Evolutionary conservation across 2,329 filamentous ascomycete genomes (phyloP).

Genomic region (Gaeumannomyces tritici): DNA sequence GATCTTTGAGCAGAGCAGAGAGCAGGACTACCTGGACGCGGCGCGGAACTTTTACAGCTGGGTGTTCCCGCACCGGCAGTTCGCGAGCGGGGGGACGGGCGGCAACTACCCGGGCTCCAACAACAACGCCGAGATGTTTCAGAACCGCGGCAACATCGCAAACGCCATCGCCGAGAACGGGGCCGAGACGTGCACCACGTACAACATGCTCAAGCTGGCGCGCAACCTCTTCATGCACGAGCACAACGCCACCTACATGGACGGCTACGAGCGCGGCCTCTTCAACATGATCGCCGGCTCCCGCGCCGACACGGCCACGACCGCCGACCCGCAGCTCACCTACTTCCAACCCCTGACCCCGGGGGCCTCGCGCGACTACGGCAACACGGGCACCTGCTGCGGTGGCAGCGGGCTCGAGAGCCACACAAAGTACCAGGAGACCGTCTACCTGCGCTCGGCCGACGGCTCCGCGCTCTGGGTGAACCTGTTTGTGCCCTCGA

Average conservation of each 20-base stretch:
- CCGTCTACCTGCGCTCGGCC: conserved; percentile 21
- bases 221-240: conserved; percentile 21
- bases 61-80: conserved; percentile 20
- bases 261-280: conserved; percentile 21
- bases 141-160: conserved; percentile 22
- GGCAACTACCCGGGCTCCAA: conserved; percentile 20
- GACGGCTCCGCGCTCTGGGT: conserved; percentile 20
- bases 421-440: conserved; percentile 24
- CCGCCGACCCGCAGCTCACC: conserved; percentile 14
- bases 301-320: conserved; percentile 15
- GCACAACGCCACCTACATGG: conserved; percentile 22
- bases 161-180: conserved; percentile 17
- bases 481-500: conserved; percentile 21
- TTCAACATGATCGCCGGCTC: conserved; percentile 23
- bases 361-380: conserved; percentile 16
- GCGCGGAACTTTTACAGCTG: conserved; percentile 23
- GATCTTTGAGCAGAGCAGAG: conserved; percentile 18
- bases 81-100: conserved; percentile 19
- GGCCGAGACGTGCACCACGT: conserved; percentile 22
- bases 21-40: conserved; percentile 17
- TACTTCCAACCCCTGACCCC: conserved; percentile 22
- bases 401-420: conserved; percentile 22
- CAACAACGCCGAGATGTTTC: conserved; percentile 21
- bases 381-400: conserved; percentile 22
- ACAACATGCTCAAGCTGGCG: conserved; percentile 22